Conservation (phyloP, 2,329 filamentous ascomycete species). For the Tolypocladium album region DNA sequence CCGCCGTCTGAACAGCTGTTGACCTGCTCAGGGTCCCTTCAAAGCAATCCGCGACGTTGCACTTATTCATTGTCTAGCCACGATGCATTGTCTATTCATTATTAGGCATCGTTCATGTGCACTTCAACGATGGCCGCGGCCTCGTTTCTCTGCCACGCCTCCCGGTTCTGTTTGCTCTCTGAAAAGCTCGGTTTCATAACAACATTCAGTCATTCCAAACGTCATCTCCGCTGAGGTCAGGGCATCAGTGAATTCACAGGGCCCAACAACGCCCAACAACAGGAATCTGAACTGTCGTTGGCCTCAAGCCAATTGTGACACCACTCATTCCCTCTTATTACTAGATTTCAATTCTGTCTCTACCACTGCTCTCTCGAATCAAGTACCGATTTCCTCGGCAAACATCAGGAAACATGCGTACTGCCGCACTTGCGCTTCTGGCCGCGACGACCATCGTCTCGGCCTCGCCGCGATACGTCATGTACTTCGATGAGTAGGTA, state of each 20-base stretch:
- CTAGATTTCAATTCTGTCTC: neutral
- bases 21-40: neutral
- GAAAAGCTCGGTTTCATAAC: neutral
- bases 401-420: slow-evolving; percentile 4
- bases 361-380: neutral
- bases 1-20: neutral
- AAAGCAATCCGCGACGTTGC: neutral
- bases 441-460: slow-evolving; percentile 9
- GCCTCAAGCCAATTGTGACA: neutral
- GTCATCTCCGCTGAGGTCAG: neutral
- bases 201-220: neutral
- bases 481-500: slow-evolving; percentile 37
- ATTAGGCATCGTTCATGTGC: neutral
- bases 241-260: neutral
- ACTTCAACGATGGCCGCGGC: neutral
- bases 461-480: slow-evolving; percentile 18
- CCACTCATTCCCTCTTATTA: neutral
- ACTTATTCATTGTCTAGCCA: neutral
- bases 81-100: neutral
- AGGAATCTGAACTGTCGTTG: neutral
- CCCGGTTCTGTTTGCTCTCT: neutral
- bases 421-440: slow-evolving; percentile 5
- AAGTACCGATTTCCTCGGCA: neutral
- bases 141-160: neutral
- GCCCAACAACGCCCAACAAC: neutral